A percentile compares a stretch with the other conserved stretches of the same genome.
phyloP scores from a whole-genome alignment of 208 protist genomes.

The Wallacemonas sp. region DNA sequence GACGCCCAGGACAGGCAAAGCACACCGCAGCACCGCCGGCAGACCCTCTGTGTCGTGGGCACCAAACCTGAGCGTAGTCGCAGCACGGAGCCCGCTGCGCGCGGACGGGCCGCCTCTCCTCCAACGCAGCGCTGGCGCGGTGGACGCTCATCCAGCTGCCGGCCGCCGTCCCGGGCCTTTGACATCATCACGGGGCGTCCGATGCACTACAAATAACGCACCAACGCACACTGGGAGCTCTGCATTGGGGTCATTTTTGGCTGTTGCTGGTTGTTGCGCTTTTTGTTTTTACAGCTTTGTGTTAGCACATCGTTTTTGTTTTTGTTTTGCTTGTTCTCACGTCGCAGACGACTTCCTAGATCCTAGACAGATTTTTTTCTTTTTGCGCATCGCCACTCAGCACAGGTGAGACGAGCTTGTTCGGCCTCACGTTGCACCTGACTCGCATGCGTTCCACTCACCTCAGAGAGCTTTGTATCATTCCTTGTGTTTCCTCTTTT shows the following conservation, averaged over 20 bases:
- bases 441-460: too few relatives aligned
- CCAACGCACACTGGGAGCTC: not conserved
- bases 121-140: conserved; percentile 36
- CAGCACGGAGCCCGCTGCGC: not conserved
- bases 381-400: too few relatives aligned
- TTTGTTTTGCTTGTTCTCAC: conserved; percentile 12
- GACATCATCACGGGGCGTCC: conserved; percentile 75
- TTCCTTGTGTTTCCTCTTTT: conserved; percentile 13
- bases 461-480: too few relatives aligned
- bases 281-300: conserved; percentile 7
- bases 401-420: too few relatives aligned
- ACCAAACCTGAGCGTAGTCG: not conserved
- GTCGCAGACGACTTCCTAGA: too few relatives aligned
- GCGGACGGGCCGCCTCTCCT: not conserved
- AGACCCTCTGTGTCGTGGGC: not conserved
- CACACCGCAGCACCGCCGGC: not conserved
- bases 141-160: conserved; percentile 28
- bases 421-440: too few relatives aligned
- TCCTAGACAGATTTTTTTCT: conserved; percentile 14
- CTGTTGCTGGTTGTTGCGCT: too few relatives aligned
- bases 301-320: not conserved
- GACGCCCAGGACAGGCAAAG: conserved; percentile 11
- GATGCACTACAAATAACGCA: not conserved
- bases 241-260: too few relatives aligned
- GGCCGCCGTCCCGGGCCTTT: conserved; percentile 37